Conservation (phyloP, 495 filamentous ascomycete species). For the Penicillium desertorum region DNA sequence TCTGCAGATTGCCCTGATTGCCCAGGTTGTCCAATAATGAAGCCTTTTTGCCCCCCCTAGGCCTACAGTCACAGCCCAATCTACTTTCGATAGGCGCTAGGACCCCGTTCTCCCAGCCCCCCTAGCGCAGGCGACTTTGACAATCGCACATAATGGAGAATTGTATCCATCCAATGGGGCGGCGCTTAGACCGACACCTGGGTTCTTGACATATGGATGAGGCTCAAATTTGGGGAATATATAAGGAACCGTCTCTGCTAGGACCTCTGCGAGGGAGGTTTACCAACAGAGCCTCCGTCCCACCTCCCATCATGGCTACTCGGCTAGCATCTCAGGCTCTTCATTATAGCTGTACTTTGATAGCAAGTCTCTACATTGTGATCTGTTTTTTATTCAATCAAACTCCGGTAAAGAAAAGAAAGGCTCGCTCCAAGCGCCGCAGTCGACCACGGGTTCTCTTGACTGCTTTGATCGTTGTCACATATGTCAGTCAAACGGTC, state of each 20-base stretch:
- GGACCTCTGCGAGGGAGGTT: neutral
- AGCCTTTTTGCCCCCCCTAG: neutral
- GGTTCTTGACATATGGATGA: neutral
- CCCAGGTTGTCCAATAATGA: neutral
- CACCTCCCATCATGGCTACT: constrained; percentile 4
- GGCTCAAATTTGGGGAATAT: constrained; percentile 4
- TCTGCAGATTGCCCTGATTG: neutral
- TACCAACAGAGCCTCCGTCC: neutral
- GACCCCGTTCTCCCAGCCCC: constrained; percentile 7
- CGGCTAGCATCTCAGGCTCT: constrained; percentile 4
- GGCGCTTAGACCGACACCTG: neutral
- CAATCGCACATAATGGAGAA: neutral
- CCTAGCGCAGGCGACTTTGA: neutral
- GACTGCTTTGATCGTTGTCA: constrained; percentile 8
- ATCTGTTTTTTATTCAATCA: neutral
- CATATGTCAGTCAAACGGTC: constrained; percentile 5
- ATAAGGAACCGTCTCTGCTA: neutral
- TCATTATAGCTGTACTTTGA: constrained; percentile 9
- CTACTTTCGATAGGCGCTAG: neutral
- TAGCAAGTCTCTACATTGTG: constrained; percentile 6
- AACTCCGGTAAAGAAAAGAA: constrained; percentile 1
- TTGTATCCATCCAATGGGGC: neutral
- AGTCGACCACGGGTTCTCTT: neutral
- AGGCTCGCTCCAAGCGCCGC: constrained; percentile 1
- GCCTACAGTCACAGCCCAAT: neutral